phyloP scores from a whole-genome alignment of 2,329 filamentous ascomycete genomes.

The Emmonsia crescens region DNA sequence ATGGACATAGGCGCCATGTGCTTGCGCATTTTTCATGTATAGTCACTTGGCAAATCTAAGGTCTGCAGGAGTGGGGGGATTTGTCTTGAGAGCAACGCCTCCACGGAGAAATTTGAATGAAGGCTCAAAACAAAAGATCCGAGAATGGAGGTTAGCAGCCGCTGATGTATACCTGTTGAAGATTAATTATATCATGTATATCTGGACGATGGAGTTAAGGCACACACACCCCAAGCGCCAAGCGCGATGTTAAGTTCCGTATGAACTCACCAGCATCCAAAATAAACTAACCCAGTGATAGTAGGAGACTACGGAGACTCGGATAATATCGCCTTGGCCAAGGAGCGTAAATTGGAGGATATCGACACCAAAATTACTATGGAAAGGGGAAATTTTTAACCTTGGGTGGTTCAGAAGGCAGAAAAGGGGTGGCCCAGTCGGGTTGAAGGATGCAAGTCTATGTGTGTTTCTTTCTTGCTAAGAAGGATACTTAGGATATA shows the following conservation, averaged over 20 bases:
- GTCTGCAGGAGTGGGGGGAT: background rate
- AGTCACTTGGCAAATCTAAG: background rate
- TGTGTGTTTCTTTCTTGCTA: too few relatives aligned
- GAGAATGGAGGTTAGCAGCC: background rate
- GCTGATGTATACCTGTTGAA: too few relatives aligned
- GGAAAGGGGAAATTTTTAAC: constrained; percentile 55
- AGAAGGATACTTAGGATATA: background rate
- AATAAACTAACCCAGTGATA: constrained; percentile 55
- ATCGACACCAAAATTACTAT: constrained; percentile 60
- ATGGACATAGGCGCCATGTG: too few relatives aligned
- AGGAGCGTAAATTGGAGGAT: constrained; percentile 63
- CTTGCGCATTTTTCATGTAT: too few relatives aligned
- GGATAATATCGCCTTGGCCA: constrained; percentile 53
- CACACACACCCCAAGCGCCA: background rate
- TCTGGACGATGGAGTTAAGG: background rate
- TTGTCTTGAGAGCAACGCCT: background rate
- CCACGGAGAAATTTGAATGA: background rate
- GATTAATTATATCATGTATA: too few relatives aligned
- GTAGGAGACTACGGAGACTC: constrained; percentile 58
- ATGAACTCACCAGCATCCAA: constrained; percentile 46
- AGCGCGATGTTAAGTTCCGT: background rate
- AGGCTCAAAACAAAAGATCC: background rate
- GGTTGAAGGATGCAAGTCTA: too few relatives aligned
- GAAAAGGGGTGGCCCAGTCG: too few relatives aligned
- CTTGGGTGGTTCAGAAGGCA: too few relatives aligned